Evolutionary conservation across 768 basidiomycete genomes (phyloP).

Genomic region (Pilatotrama ljubarskyi): DNA sequence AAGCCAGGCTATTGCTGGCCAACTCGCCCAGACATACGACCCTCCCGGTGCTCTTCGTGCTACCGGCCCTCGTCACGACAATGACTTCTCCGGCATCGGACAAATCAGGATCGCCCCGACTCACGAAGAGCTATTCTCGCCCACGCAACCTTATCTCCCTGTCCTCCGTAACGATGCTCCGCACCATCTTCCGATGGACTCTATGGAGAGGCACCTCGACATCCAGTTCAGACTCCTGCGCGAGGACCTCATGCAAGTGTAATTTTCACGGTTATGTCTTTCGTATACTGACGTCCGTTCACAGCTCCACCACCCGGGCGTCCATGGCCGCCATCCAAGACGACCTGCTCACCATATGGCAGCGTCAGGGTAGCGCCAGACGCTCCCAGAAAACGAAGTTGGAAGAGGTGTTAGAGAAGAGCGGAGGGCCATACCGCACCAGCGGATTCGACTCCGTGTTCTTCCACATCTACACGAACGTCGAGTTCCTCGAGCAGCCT

Average conservation of each 20-base stretch:
- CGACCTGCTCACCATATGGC: constrained; percentile 37
- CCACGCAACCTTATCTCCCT: constrained; percentile 56
- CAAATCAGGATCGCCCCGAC: constrained; percentile 73
- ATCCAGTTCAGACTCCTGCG: constrained; percentile 74
- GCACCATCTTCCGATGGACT: constrained; percentile 55
- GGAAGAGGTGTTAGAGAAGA: constrained; percentile 28
- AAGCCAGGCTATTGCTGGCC: constrained; percentile 21
- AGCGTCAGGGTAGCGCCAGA: not conserved
- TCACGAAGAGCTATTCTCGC: constrained; percentile 57
- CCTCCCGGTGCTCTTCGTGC: constrained; percentile 34
- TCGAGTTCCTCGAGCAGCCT: constrained; percentile 43
- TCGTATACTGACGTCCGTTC: not conserved
- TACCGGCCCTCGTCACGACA: constrained; percentile 65
- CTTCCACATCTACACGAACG: constrained; percentile 26
- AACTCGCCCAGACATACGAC: constrained; percentile 23
- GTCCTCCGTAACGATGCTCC: constrained; percentile 60
- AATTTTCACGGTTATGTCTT: too few relatives aligned
- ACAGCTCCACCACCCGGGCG: constrained; percentile 10
- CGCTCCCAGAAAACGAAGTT: constrained; percentile 2
- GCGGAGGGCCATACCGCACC: constrained; percentile 14
- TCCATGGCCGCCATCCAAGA: constrained; percentile 48
- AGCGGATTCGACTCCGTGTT: constrained; percentile 18
- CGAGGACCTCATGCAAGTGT: constrained; percentile 66
- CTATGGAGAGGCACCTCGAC: constrained; percentile 69
- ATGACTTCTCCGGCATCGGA: constrained; percentile 55